Percentiles rank a stretch among this genome's conserved stretches.
phyloP scores from a whole-genome alignment of 805 yeast genomes.

The Candida dajiaensis region DNA sequence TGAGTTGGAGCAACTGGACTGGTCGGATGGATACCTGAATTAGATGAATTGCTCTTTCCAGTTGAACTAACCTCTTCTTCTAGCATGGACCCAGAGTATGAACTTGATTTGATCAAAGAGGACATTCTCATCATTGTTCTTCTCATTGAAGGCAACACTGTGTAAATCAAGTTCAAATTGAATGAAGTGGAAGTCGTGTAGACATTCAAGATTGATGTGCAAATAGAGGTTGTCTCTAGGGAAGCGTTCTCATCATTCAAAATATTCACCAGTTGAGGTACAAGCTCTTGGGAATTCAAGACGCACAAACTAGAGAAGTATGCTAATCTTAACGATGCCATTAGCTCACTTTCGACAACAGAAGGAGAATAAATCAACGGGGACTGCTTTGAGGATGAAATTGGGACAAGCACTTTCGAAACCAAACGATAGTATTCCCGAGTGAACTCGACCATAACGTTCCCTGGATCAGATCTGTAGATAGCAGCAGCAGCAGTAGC shows the following conservation, averaged over 20 bases:
- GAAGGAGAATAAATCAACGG: conserved; percentile 12
- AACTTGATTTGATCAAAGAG: conserved; percentile 13
- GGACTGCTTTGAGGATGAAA: conserved; percentile 12
- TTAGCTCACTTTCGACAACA: conserved; percentile 16
- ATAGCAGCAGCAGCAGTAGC: conserved; percentile 29
- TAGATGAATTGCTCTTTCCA: conserved; percentile 13
- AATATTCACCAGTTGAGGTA: conserved; percentile 15
- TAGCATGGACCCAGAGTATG: conserved; percentile 11
- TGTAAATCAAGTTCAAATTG: conserved; percentile 20
- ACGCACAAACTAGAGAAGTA: conserved; percentile 23
- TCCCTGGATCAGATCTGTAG: conserved; percentile 18
- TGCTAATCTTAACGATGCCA: conserved; percentile 25
- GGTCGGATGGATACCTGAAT: conserved; percentile 12
- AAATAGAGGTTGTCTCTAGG: conserved; percentile 27
- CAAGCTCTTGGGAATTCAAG: conserved; percentile 13
- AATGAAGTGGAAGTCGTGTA: conserved; percentile 27
- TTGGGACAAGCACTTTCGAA: conserved; percentile 19
- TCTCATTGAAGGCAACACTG: conserved; percentile 28
- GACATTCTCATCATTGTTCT: conserved; percentile 19
- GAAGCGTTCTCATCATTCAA: conserved; percentile 28
- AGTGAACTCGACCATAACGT: conserved; percentile 26
- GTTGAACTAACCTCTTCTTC: conserved; percentile 15
- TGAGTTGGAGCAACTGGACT: conserved; percentile 2
- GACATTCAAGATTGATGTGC: conserved; percentile 31
- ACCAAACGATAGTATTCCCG: conserved; percentile 13